Evolutionary conservation across 768 basidiomycete species (phyloP).

Genomic region (Candolleomyces eurysporus): DNA sequence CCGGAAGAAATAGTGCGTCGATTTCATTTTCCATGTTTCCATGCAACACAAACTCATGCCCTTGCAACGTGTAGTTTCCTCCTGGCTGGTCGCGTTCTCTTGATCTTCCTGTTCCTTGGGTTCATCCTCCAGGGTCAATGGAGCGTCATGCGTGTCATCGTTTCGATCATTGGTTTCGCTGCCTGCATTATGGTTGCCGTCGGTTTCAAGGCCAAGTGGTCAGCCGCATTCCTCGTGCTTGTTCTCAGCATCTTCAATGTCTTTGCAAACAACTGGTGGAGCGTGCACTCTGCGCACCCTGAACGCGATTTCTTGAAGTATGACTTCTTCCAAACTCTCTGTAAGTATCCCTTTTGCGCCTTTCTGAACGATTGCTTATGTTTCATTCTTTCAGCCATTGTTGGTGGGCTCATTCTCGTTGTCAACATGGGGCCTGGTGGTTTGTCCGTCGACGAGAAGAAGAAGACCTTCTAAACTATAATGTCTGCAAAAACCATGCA

Average conservation of each 20-base stretch:
- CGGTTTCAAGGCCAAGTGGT: conserved; percentile 99
- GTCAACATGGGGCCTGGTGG: conserved; percentile 99
- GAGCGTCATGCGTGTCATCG: conserved; percentile 81
- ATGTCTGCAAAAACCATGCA: background rate
- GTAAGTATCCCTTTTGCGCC: conserved; percentile 29
- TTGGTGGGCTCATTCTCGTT: conserved; percentile 93
- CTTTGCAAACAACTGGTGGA: conserved; percentile 99
- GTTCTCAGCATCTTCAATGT: conserved; percentile 94
- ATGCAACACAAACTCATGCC: background rate
- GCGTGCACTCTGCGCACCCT: conserved; percentile 86
- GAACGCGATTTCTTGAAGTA: conserved; percentile 99
- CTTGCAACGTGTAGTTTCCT: conserved; percentile 67
- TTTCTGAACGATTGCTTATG: background rate
- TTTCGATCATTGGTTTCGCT: conserved; percentile 85
- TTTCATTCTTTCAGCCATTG: conserved; percentile 59
- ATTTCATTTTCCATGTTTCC: background rate
- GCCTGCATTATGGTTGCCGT: conserved; percentile 96
- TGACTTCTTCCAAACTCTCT: conserved; percentile 99
- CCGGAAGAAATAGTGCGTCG: conserved; percentile 92
- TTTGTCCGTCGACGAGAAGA: conserved; percentile 98
- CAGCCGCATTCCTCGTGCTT: conserved; percentile 91
- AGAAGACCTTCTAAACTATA: conserved; percentile 75
- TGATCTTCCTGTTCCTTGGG: conserved; percentile 99
- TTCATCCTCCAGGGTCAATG: conserved; percentile 94
- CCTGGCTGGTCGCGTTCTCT: conserved; percentile 91